phyloP scores from a whole-genome alignment of 768 basidiomycete genomes.

The Agrocybe praecox region DNA sequence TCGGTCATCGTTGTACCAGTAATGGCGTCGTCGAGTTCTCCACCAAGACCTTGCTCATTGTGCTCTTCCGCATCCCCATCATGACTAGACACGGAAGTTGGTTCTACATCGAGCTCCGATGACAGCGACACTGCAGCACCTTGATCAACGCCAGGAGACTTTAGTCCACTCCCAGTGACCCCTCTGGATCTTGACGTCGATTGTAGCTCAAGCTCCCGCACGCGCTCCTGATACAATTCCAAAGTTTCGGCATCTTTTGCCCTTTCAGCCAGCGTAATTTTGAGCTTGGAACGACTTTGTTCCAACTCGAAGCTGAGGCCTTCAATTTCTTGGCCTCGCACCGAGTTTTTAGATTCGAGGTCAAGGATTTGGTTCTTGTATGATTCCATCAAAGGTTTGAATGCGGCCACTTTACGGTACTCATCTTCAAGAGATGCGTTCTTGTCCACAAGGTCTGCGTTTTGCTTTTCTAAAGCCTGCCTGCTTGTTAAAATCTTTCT shows the following conservation, averaged over 20 bases:
- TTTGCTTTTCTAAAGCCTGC: slow-evolving; percentile 90
- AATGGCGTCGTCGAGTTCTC: slow-evolving; percentile 87
- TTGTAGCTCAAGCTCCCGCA: slow-evolving; percentile 82
- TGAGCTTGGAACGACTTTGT: slow-evolving; percentile 69
- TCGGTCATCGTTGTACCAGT: slow-evolving; percentile 89
- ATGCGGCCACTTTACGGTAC: slow-evolving; percentile 81
- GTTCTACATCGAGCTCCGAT: slow-evolving; percentile 29
- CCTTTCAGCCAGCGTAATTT: slow-evolving; percentile 69
- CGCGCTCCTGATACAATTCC: slow-evolving; percentile 87
- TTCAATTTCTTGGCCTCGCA: slow-evolving; percentile 72
- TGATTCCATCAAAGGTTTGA: slow-evolving; percentile 89
- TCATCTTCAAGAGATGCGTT: slow-evolving; percentile 94
- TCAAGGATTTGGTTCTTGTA: slow-evolving; percentile 87
- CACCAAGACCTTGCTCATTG: slow-evolving; percentile 65
- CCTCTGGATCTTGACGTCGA: slow-evolving; percentile 49
- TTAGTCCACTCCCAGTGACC: slow-evolving; percentile 16
- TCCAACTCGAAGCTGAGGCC: slow-evolving; percentile 76
- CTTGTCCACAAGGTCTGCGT: slow-evolving; percentile 88
- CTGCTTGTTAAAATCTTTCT: background rate
- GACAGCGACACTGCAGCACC: slow-evolving; percentile 20
- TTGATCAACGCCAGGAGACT: slow-evolving; percentile 18
- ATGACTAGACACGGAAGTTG: slow-evolving; percentile 35
- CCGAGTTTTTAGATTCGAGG: slow-evolving; percentile 71
- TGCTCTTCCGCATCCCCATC: slow-evolving; percentile 52
- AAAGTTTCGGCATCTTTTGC: slow-evolving; percentile 81